Evolutionary conservation across 192 early-diverging fungal genomes (phyloP), one percentile per base, ranked within the genome.

Genomic region (Coemansia sp.): DNA sequence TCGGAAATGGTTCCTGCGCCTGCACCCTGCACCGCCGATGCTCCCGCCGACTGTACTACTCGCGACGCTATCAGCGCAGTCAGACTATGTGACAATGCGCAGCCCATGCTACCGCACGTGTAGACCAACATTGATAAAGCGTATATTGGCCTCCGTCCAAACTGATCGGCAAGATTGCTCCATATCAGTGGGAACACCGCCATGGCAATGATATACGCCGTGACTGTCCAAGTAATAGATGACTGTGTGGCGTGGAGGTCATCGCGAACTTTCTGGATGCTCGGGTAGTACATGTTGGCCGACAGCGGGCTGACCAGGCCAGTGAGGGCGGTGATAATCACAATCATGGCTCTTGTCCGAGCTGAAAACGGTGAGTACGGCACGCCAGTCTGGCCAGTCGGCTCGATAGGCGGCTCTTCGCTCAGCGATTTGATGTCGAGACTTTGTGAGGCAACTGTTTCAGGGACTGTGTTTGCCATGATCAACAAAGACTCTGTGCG

Each of bases 1-100:
- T 88, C 87, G 1, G 78, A 69, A 29, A 88, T 85, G 37, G 85
- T 82, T 7, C 81, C 82, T 36, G 85, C 85, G 3, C 86, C 79
- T 0, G 87, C 68, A 1, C 75, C 70, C 62, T 84, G 79, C 25
- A 84, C 80, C 1, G 85, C 82, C 6, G 82, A 83, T 14, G 80
- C 72, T 2, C 86, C 86, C 3, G 81, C 72, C 14, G 82, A 72
- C 65, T 85, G 82, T 4, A 86, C 51, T 10, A 87, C 62, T 0
- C 86, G 82, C 32, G 85, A 85, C 7, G 65, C 69, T 15, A 86
- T 69, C 23, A 87, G 64, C 17, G 81, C 73, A 0, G 67, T 17
- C 27, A 74, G 61, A 11, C 14, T 77, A 12, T 67, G 51, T 7
- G 86, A 75, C 21, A 86, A 65, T 7, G 82, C 84, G 11, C 84